Conservation (phyloP, 2,329 filamentous ascomycete species). For the Monilinia polystroma region DNA sequence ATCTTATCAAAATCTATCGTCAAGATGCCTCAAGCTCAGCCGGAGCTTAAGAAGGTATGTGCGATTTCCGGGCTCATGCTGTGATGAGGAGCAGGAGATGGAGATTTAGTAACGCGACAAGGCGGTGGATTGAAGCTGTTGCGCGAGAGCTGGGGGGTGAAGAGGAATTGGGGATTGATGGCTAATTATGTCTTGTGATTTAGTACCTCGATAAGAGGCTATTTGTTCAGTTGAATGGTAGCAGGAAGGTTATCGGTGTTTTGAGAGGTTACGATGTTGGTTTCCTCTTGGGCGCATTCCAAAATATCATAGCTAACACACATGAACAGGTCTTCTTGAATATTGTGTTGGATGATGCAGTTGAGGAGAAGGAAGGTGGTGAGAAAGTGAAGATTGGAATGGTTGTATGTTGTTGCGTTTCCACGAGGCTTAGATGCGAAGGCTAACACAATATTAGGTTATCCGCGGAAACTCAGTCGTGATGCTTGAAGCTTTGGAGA, state of each 20-base stretch:
- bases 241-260: slow-evolving; percentile 92
- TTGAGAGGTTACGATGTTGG: slow-evolving; percentile 93
- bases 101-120: slow-evolving; percentile 24
- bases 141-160: slow-evolving; percentile 9
- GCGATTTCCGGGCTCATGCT: background rate
- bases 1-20: slow-evolving; percentile 25
- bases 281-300: slow-evolving; percentile 12
- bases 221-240: slow-evolving; percentile 96
- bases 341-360: slow-evolving; percentile 93
- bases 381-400: slow-evolving; percentile 90
- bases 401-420: slow-evolving; percentile 62
- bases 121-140: slow-evolving; percentile 19
- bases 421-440: background rate
- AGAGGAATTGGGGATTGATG: slow-evolving; percentile 59
- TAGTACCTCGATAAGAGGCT: slow-evolving; percentile 99
- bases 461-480: slow-evolving; percentile 98
- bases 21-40: slow-evolving; percentile 95
- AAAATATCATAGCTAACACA: background rate
- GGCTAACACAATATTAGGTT: slow-evolving; percentile 53
- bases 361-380: slow-evolving; percentile 89
- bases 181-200: slow-evolving; percentile 27
- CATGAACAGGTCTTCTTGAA: slow-evolving; percentile 83
- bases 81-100: background rate
- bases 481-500: slow-evolving; percentile 83
- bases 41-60: slow-evolving; percentile 94